Percentiles rank a stretch among this genome's conserved stretches.
phyloP scores from a whole-genome alignment of 2,329 filamentous ascomycete genomes.

The Colletotrichum orbiculare region DNA sequence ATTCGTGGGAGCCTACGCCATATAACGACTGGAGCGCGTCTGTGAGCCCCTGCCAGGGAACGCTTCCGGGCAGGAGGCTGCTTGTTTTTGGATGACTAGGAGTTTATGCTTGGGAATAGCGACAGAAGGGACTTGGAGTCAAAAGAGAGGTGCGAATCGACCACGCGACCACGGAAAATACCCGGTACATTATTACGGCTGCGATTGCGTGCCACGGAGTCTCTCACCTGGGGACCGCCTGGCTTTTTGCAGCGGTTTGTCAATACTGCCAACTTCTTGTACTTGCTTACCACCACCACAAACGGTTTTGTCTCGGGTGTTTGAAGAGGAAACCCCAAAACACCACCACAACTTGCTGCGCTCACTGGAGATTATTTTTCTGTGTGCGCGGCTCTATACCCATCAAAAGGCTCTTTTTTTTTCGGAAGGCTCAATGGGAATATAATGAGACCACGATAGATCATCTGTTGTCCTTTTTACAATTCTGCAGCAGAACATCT shows the following conservation, averaged over 20 bases:
- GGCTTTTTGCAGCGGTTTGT: conserved; percentile 45
- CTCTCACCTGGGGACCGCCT: conserved; percentile 43
- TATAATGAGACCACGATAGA: conserved; percentile 40
- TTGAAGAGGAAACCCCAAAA: conserved; percentile 11
- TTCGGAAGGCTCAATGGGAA: conserved; percentile 25
- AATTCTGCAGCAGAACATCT: conserved; percentile 16
- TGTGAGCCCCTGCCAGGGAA: conserved; percentile 41
- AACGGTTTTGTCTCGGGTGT: conserved; percentile 40
- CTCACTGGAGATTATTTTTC: conserved; percentile 44
- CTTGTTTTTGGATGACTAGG: conserved; percentile 38
- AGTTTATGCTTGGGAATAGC: conserved; percentile 34
- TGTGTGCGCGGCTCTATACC: conserved; percentile 38
- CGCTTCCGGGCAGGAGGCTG: conserved; percentile 39
- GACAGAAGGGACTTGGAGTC: conserved; percentile 43
- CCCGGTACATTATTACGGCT: conserved; percentile 44
- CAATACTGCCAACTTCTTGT: conserved; percentile 51
- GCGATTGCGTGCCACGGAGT: conserved; percentile 47
- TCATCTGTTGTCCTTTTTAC: conserved; percentile 23
- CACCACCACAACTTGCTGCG: conserved; percentile 23
- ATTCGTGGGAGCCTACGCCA: conserved; percentile 52
- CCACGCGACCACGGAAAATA: conserved; percentile 46
- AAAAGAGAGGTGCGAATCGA: conserved; percentile 42
- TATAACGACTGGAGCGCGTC: conserved; percentile 51
- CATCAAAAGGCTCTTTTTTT: conserved; percentile 6
- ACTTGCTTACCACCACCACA: conserved; percentile 50